These are phyloP conservation scores for Cucumis melo DNA, from an alignment of 306 rosid genomes.

Conservation along the genomic window DNA sequence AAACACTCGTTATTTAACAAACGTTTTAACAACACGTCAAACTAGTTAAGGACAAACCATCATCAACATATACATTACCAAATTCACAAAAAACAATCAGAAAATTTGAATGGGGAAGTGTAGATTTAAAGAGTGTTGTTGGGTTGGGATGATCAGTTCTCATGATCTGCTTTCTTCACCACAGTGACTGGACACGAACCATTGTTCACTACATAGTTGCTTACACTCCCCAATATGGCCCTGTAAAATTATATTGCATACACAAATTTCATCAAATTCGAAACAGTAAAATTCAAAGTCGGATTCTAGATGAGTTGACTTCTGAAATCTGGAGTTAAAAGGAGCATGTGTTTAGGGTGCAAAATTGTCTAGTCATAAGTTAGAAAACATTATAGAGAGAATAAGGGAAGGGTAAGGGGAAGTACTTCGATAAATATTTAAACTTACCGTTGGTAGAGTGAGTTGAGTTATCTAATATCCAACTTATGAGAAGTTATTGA, in stretches of 20 bases:
- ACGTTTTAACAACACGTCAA: background rate
- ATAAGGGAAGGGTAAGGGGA: no score
- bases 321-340: no score
- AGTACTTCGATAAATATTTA: no score
- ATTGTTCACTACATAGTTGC: conserved; percentile 62
- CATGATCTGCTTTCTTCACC: conserved; percentile 30
- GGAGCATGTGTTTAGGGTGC: no score
- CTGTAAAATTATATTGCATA: conserved; percentile 20
- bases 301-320: no score
- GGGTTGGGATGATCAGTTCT: background rate
- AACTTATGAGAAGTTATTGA: no score
- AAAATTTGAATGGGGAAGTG: background rate
- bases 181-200: conserved; percentile 68
- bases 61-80: background rate
- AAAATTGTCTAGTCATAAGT: no score
- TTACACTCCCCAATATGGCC: conserved; percentile 78
- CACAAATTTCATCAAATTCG: conserved; percentile 13
- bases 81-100: background rate
- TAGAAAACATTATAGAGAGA: no score
- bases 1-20: background rate
- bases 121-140: background rate
- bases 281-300: background rate
- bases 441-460: no score
- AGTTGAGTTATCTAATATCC: no score
- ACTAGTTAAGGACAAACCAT: background rate